Percentiles rank a stretch among this genome's conserved stretches.
Conservation (phyloP, 179 eudicot genomes). For the Drosera spatulata region DNA sequence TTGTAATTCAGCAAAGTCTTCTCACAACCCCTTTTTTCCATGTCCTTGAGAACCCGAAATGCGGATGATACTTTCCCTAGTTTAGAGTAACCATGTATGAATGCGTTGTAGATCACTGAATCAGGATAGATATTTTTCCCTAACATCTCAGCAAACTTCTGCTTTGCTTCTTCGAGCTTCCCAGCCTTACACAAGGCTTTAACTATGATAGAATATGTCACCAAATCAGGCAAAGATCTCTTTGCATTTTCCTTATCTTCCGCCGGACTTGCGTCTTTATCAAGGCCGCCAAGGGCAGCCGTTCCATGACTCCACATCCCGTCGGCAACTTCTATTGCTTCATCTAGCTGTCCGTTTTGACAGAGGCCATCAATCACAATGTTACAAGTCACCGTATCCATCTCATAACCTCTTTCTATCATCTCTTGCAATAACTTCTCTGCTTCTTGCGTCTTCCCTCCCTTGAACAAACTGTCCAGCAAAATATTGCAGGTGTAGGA, state of each 20-base stretch:
- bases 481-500: slow-evolving; percentile 65
- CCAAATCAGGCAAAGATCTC: slow-evolving; percentile 63
- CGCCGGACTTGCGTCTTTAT: slow-evolving; percentile 32
- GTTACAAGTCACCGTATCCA: slow-evolving; percentile 77
- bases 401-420: slow-evolving; percentile 66
- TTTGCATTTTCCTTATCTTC: slow-evolving; percentile 25
- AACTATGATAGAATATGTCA: slow-evolving; percentile 79
- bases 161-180: slow-evolving; percentile 83
- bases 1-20: slow-evolving; percentile 78
- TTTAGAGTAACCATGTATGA: slow-evolving; percentile 52
- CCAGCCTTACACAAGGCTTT: slow-evolving; percentile 64
- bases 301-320: slow-evolving; percentile 84
- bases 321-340: slow-evolving; percentile 67
- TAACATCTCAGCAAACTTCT: slow-evolving; percentile 75
- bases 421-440: slow-evolving; percentile 68
- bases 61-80: slow-evolving; percentile 69
- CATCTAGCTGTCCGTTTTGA: slow-evolving; percentile 64
- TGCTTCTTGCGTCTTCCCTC: slow-evolving; percentile 66
- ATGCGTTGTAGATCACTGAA: slow-evolving; percentile 53
- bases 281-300: slow-evolving; percentile 58
- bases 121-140: slow-evolving; percentile 62
- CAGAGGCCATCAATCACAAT: slow-evolving; percentile 85
- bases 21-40: slow-evolving; percentile 75
- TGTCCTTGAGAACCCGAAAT: slow-evolving; percentile 91
- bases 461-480: slow-evolving; percentile 76